Percentiles rank a stretch among this genome's conserved stretches.
Evolutionary conservation across 345 rosid genomes (phyloP).

Genomic region (Abelmoschus esculentus): DNA sequence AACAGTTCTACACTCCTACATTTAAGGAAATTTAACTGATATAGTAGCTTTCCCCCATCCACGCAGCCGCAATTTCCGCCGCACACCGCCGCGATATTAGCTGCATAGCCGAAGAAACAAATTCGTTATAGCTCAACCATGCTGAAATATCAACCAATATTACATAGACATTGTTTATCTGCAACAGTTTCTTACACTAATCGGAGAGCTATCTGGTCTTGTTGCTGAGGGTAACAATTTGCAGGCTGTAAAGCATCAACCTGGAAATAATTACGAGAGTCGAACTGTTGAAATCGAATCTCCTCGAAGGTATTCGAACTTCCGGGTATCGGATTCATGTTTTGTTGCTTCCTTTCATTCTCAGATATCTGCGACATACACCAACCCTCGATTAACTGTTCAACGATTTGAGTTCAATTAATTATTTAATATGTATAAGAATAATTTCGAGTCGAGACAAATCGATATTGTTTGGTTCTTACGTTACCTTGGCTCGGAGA

Average conservation of each 20-base stretch:
- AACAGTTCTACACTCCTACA: constrained; percentile 5
- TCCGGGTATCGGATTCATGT: constrained; percentile 84
- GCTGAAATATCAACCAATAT: not conserved
- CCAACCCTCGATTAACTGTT: not conserved
- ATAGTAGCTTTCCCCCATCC: constrained; percentile 4
- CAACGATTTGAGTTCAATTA: too few species aligned
- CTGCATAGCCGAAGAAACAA: constrained; percentile 8
- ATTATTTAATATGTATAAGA: too few species aligned
- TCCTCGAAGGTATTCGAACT: constrained; percentile 43
- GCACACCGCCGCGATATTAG: not conserved
- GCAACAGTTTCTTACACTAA: constrained; percentile 46
- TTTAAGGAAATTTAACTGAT: constrained; percentile 7
- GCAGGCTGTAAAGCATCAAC: constrained; percentile 72
- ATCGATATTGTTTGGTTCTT: too few species aligned
- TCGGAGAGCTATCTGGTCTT: constrained; percentile 74
- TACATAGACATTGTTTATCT: not conserved
- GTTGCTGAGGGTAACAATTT: constrained; percentile 45
- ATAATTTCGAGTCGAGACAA: too few species aligned
- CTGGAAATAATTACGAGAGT: constrained; percentile 71
- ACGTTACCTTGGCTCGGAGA: constrained; percentile 83
- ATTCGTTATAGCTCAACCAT: not conserved
- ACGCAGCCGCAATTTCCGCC: not conserved
- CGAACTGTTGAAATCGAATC: constrained; percentile 54
- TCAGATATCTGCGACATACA: constrained; percentile 39
- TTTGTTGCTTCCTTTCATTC: constrained; percentile 66